These are phyloP conservation scores for Leccinum fallax DNA, from an alignment of 1,284 basidiomycete species.

Conservation along the genomic window DNA sequence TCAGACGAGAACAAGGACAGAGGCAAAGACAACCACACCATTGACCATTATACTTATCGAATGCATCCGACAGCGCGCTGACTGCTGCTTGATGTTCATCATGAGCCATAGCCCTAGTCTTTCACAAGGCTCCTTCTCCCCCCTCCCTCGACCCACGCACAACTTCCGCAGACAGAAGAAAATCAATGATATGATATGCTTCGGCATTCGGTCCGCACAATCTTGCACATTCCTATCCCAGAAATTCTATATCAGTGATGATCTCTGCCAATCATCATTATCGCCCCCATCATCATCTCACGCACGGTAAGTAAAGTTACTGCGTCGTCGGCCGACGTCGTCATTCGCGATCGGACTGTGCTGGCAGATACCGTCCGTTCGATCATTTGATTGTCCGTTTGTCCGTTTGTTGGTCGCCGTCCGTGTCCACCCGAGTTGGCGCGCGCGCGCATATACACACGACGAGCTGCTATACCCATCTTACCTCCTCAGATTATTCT, in stretches of 20 bases:
- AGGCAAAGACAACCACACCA: too few relatives aligned
- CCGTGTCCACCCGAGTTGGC: neutral
- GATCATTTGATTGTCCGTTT: neutral
- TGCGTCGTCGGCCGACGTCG: neutral
- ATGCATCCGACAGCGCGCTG: too few relatives aligned
- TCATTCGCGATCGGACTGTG: neutral
- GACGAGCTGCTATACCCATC: neutral
- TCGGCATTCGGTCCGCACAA: neutral
- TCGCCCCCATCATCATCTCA: neutral
- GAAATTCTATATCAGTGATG: neutral
- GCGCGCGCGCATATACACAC: neutral
- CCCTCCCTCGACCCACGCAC: neutral
- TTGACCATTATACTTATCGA: too few relatives aligned
- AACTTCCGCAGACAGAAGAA: neutral
- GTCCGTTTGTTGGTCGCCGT: neutral
- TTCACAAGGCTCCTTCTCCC: too few relatives aligned
- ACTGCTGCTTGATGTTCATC: too few relatives aligned
- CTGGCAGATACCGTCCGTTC: neutral
- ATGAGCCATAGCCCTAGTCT: too few relatives aligned
- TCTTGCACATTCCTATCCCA: neutral
- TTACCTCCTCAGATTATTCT: neutral
- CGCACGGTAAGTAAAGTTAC: neutral
- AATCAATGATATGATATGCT: neutral
- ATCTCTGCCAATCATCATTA: neutral
- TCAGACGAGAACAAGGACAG: too few relatives aligned